Evolutionary conservation across 139 green algal species (phyloP), one percentile per base, ranked within the genome.

Genomic region (Chlorella sp.): DNA sequence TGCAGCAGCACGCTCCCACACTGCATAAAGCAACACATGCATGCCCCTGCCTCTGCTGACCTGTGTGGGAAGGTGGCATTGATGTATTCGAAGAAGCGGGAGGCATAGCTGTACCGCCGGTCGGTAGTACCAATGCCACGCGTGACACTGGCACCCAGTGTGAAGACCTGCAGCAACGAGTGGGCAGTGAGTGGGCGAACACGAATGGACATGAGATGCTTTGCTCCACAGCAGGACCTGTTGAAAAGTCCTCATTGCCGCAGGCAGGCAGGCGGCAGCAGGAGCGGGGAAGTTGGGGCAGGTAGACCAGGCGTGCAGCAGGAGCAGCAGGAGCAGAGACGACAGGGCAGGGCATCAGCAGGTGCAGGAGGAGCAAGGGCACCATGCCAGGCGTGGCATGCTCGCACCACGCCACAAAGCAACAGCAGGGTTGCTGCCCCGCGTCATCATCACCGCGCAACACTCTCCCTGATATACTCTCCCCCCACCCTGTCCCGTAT

Each of bases 51-150:
- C 37, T n/a, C 32, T 21, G 1, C 84, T 48, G 39, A 66, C 84
- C 32, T 88, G 84, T 88, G 84, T 3, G 84, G 84, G 66, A 81
- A 88, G 39, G 84, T 39, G 39, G 40, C 16, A 7, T 64, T 66
- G 68, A 88, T 88, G 68, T 68, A 88, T 30, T 88, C 36, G 30
- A 88, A 88, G 39, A 88, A 66, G 16, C 84, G 68, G 68, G n/a
- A 66, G 16, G 84, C 84, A 28, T 88, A 88, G 39, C 39, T 68
- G 84, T 81, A 80, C 28, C 36, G 40, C 26, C 84, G 28, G 39
- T 88, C 84, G 22, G 84, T 88, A 0, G 84, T 88, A 39, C 84
- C 84, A 16, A 88, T 88, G 84, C 84, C 84, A 4, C 84, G 84
- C 9, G 84, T 88, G 66, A 88, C 84, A 40, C 84, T 88, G 26